Base-by-base conservation (phyloP, 2,329 filamentous ascomycete species). In the Dactylellina sp. region DNA sequence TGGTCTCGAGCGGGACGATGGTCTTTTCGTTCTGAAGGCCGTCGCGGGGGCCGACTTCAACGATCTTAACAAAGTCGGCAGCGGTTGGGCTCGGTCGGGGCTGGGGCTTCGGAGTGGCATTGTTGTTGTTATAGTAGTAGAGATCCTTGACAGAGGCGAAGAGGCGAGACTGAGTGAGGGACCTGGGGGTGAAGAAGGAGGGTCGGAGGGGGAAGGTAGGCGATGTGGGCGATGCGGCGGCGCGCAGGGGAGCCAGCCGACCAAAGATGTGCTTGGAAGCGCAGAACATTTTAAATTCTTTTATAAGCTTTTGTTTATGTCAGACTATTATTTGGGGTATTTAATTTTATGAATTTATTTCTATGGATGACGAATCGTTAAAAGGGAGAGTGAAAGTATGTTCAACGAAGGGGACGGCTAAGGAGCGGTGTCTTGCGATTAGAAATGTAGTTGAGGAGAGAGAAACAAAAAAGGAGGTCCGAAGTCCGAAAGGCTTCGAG, bases 21-120 rank as follows among this genome's bases (percentile, higher is more conserved):
- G 84, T 86, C 82, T 90, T 91, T 83, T 95, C 91, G 79, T 95
- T 96, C 80, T 96, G 92, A 60, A 96, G 82, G n/a, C 92, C 92
- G 83, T 96, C 92, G 76, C 92, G 86, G 35, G 92, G 91, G 7
- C 91, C 91, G 75, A 96, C 92, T 83, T 96, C 92, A 75, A 95
- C 89, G 40, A 96, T 88, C 81, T 84, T 85, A 74, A 88, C 85
- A 14, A 76, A 77, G 62, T 80, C 62, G 11, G 20, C n/a, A 6
- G 16, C 6, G 6, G 14, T 47, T 1, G 20, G 46, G 7, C n/a
- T 2, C 22, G 2, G 28, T 14, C 22, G 57, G 6, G 1, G 57
- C 9, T 28, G 12, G 12, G 44, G 28, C 14, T 42, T 44, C 22
- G 22, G 24, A 11, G 42, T 12, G 22, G 35, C 14, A 35, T 49